phyloP scores from a whole-genome alignment of 805 yeast genomes.

The Schizosaccharomyces lindneri region DNA sequence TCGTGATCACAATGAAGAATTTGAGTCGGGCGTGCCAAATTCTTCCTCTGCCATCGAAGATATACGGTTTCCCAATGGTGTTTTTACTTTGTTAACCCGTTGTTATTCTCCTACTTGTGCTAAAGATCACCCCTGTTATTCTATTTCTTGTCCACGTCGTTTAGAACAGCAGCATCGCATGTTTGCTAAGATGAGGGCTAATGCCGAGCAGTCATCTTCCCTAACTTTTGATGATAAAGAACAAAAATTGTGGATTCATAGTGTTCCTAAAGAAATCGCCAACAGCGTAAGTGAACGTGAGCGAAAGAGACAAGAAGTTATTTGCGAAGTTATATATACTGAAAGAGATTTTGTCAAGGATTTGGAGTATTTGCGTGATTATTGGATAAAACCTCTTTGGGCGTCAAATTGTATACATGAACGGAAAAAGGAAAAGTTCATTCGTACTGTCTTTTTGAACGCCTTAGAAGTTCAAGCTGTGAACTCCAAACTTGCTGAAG shows the following conservation, averaged over 20 bases:
- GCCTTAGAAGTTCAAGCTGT: conserved; percentile 67
- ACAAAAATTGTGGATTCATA: conserved; percentile 77
- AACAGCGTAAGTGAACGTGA: conserved; percentile 62
- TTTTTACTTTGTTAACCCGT: conserved; percentile 72
- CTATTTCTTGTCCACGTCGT: conserved; percentile 88
- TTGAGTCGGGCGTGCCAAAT: neutral
- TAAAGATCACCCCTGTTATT: conserved; percentile 64
- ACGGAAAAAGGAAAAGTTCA: conserved; percentile 69
- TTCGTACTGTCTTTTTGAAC: conserved; percentile 75
- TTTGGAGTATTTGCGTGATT: conserved; percentile 74
- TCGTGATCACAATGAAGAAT: neutral
- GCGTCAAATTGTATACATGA: conserved; percentile 74
- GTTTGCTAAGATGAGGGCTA: conserved; percentile 71
- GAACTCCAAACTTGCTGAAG: conserved; percentile 67
- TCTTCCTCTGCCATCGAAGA: neutral
- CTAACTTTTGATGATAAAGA: conserved; percentile 26
- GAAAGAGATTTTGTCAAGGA: conserved; percentile 91
- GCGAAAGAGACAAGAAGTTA: conserved; percentile 80
- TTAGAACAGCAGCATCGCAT: conserved; percentile 85
- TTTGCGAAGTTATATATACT: conserved; percentile 77
- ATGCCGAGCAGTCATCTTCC: conserved; percentile 35
- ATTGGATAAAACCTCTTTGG: conserved; percentile 75
- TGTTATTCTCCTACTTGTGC: conserved; percentile 96
- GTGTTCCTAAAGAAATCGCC: conserved; percentile 58
- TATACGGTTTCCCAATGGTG: conserved; percentile 44